Conservation (phyloP, 2,329 filamentous ascomycete species). For the Xylariaceae sp. region DNA sequence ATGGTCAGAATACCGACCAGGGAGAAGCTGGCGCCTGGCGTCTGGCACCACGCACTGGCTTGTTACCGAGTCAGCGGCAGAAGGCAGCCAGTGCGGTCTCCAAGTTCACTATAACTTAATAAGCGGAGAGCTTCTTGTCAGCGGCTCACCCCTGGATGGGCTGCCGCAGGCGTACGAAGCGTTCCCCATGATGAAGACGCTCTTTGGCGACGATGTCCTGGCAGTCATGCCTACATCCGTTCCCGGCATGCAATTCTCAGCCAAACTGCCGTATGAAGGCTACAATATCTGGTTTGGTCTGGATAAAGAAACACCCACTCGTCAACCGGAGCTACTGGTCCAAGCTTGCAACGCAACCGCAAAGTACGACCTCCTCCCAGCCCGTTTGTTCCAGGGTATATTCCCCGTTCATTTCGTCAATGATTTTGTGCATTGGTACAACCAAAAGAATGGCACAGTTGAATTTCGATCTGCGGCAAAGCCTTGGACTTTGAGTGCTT, state of each 20-base stretch:
- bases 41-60: conserved; percentile 9
- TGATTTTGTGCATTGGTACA: conserved; percentile 16
- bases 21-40: conserved; percentile 3
- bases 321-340: neutral
- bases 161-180: conserved; percentile 42
- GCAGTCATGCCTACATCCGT: conserved; percentile 39
- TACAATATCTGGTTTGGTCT: neutral
- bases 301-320: neutral
- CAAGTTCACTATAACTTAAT: conserved; percentile 46
- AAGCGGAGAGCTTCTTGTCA: conserved; percentile 46
- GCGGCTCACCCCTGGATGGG: conserved; percentile 44
- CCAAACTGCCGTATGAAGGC: conserved; percentile 22
- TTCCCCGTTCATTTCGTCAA: conserved; percentile 9
- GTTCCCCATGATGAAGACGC: conserved; percentile 35
- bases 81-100: neutral
- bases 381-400: neutral
- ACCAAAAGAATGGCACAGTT: neutral
- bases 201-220: conserved; percentile 41
- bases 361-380: conserved; percentile 10
- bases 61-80: neutral
- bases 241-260: conserved; percentile 39
- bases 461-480: conserved; percentile 4
- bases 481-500: neutral
- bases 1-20: conserved; percentile 8
- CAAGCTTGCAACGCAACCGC: conserved; percentile 1